phyloP scores from a whole-genome alignment of 441 rosid species.

The Eugenia klotzschiana region DNA sequence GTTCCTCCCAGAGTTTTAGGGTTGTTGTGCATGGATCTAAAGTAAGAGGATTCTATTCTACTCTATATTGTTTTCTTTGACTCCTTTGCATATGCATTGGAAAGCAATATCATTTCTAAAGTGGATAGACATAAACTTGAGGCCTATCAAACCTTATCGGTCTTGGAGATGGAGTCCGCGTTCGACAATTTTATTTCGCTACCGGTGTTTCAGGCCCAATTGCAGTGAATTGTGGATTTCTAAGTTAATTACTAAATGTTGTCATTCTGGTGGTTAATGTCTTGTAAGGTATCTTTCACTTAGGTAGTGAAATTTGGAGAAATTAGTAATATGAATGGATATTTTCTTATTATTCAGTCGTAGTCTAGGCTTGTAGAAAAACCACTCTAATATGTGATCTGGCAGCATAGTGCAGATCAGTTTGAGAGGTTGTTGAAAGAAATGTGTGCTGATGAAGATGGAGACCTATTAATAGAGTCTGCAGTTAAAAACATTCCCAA shows the following conservation, averaged over 20 bases:
- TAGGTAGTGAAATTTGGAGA: neutral
- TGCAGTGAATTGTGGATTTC: neutral
- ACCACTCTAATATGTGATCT: slow-evolving; percentile 20
- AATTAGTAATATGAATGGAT: neutral
- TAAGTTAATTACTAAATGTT: neutral
- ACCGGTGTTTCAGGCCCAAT: neutral
- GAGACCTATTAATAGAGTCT: slow-evolving; percentile 84
- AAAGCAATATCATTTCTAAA: neutral
- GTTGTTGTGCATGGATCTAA: slow-evolving; percentile 98
- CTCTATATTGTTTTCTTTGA: neutral
- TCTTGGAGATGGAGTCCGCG: neutral
- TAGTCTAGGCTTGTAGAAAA: neutral
- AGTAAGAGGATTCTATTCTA: slow-evolving; percentile 28
- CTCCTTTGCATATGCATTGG: neutral
- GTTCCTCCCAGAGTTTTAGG: slow-evolving; percentile 96
- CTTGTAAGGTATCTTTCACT: neutral
- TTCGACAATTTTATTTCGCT: neutral
- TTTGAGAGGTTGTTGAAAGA: slow-evolving; percentile 91
- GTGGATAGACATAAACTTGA: neutral
- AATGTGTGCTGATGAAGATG: slow-evolving; percentile 96
- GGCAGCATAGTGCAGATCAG: slow-evolving; percentile 98
- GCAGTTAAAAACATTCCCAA: slow-evolving; percentile 84
- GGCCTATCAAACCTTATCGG: neutral
- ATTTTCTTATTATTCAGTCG: neutral
- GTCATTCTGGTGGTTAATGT: neutral